Conservation (phyloP, 208 protist species). For the Wallacemonas sp. region DNA sequence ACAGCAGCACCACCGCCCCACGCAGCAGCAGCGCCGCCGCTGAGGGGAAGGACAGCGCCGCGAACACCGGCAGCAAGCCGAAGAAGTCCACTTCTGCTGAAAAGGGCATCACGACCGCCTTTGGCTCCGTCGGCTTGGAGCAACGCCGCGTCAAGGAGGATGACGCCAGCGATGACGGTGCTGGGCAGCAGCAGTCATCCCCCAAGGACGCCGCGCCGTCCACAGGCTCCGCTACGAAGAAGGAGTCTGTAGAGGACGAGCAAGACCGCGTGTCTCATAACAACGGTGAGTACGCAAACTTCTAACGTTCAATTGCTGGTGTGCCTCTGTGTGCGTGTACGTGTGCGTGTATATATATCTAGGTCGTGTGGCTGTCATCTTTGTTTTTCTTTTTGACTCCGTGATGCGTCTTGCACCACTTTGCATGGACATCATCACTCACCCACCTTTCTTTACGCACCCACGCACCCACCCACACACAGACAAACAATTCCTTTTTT, state of each 20-base stretch:
- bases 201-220: constrained; percentile 3
- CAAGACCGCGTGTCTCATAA: constrained; percentile 35
- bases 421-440: too few species aligned
- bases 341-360: too few species aligned
- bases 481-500: not conserved
- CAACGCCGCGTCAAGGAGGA: constrained; percentile 44
- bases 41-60: not conserved
- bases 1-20: not conserved
- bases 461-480: not conserved
- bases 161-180: constrained; percentile 17
- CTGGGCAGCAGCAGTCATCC: constrained; percentile 2
- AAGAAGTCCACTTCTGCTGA: too few species aligned
- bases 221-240: constrained; percentile 7
- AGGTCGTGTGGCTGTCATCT: too few species aligned
- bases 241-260: constrained; percentile 44
- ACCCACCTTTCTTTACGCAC: too few species aligned
- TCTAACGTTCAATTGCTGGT: constrained; percentile 13
- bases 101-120: constrained; percentile 48
- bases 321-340: not conserved
- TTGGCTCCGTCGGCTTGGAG: constrained; percentile 61
- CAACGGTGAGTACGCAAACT: constrained; percentile 39
- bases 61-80: too few species aligned
- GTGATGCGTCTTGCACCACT: too few species aligned
- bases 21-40: not conserved
- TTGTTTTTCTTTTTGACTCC: too few species aligned